Evolutionary conservation across 768 basidiomycete genomes (phyloP), one percentile per base, ranked within the genome.

Genomic region (Lentinula lateritia): DNA sequence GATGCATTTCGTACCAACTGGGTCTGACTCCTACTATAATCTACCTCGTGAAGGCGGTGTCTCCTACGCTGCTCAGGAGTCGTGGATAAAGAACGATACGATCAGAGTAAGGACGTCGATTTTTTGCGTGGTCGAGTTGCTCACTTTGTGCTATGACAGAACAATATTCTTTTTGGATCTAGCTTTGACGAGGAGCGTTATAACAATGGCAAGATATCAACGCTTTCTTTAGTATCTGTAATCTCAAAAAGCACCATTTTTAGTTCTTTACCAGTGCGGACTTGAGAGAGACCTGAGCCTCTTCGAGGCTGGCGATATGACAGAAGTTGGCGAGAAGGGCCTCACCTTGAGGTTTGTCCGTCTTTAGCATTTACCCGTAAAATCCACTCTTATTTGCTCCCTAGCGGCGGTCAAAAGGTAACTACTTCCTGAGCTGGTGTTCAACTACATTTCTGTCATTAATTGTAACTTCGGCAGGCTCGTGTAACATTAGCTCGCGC

Each of bases 81-180:
- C 83, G 3, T 89, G 87, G 87, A 77, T 87, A 6, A 77, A 82
- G 67, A 86, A 84, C 56, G 83, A 83, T 62, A 85, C 81, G 0
- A 82, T 84, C 63, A 75, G 69, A 66, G 80, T 80, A 23, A 48
- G 48, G 15, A 28, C 13, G 16, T n/a, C 34, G 5, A 6, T 13
- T 6, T 55, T 2, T 18, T 6, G 16, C 10, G 10, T 42, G 6
- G 35, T 3, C 20, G 52, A 62, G n/a, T 32, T 41, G 6, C 38
- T 62, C n/a, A 55, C 32, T 32, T 12, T 15, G 15, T 45, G 0
- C 13, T 9, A 28, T 6, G 20, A 10, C 34, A 77, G 73, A 73
- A 79, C n/a, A 83, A 83, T 62, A 81, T 83, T 52, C 55, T 80
- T 4, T 81, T 82, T 59, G 78, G 80, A 66, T 41, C 74, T 7